A percentile compares a stretch with the other conserved stretches of the same genome.
Evolutionary conservation across 2,329 filamentous ascomycete genomes (phyloP).

Genomic region (Tolypocladium sp.): DNA sequence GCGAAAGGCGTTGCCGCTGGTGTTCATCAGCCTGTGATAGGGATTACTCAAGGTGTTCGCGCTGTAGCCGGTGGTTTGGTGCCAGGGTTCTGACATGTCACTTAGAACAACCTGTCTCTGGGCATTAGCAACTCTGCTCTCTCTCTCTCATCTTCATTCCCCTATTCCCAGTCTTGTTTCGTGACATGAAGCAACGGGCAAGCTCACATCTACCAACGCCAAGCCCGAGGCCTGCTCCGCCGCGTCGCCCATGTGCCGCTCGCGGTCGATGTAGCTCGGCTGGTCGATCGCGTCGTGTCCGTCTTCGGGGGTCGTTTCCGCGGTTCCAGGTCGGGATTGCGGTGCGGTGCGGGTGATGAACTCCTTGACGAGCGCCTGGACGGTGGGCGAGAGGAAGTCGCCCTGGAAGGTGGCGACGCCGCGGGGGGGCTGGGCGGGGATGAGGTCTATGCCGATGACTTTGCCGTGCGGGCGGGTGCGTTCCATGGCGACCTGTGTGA

Average conservation of each 20-base stretch:
- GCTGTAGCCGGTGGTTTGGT: constrained; percentile 67
- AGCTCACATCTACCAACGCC: constrained; percentile 59
- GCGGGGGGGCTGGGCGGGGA: constrained; percentile 81
- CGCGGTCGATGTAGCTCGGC: constrained; percentile 58
- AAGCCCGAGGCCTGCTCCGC: constrained; percentile 13
- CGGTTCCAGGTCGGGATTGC: constrained; percentile 1
- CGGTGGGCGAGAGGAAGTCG: constrained; percentile 69
- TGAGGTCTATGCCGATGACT: constrained; percentile 86
- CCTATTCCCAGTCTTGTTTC: background rate
- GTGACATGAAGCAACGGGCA: background rate
- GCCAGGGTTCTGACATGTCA: constrained; percentile 99
- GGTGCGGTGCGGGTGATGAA: constrained; percentile 57
- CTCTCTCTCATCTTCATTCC: background rate
- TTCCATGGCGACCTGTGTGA: constrained; percentile 64
- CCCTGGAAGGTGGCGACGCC: constrained; percentile 95
- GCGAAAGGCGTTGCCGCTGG: constrained; percentile 74
- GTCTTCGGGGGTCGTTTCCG: background rate
- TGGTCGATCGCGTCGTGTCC: constrained; percentile 21
- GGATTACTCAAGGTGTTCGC: constrained; percentile 91
- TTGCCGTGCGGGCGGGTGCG: constrained; percentile 67
- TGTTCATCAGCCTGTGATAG: constrained; percentile 98
- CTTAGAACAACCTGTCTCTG: constrained; percentile 66
- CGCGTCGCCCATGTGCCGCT: constrained; percentile 31
- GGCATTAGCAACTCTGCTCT: constrained; percentile 7
- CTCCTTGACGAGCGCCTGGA: constrained; percentile 68